Conservation (phyloP, 177 flowering plant species). For the Vitis hybrid region DNA sequence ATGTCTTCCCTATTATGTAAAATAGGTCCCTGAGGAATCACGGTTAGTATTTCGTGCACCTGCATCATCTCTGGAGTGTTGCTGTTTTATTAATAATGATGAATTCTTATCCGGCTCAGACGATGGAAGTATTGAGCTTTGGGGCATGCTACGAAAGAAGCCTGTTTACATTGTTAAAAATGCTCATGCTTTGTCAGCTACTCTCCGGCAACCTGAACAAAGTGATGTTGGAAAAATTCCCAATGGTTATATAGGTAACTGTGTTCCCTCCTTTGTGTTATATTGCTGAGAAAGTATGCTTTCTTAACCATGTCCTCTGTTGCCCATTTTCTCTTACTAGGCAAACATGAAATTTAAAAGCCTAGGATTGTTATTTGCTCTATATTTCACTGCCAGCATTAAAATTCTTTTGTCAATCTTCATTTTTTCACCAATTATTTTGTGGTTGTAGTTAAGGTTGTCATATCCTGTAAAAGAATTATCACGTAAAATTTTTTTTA, state of each 20-base stretch:
- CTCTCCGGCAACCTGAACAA: slow-evolving; percentile 13
- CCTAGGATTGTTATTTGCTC: too few species aligned
- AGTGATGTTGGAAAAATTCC: slow-evolving; percentile 25
- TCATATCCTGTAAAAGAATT: too few species aligned
- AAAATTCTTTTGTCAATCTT: too few species aligned
- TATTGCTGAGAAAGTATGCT: neutral
- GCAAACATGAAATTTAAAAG: too few species aligned
- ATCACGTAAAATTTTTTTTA: too few species aligned
- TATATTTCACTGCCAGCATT: too few species aligned
- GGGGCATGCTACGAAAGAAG: slow-evolving; percentile 78
- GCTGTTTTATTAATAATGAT: slow-evolving; percentile 77
- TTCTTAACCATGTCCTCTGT: too few species aligned
- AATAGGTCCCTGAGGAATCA: slow-evolving; percentile 85
- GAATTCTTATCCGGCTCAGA: slow-evolving; percentile 94
- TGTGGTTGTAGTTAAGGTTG: too few species aligned
- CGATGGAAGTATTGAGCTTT: slow-evolving; percentile 91
- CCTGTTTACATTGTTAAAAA: slow-evolving; percentile 77
- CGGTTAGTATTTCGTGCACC: slow-evolving; percentile 81
- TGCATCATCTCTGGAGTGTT: slow-evolving; percentile 71
- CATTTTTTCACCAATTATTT: too few species aligned
- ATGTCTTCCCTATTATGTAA: neutral
- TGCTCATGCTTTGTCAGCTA: slow-evolving; percentile 61
- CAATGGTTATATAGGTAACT: slow-evolving; percentile 53
- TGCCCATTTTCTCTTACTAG: too few species aligned
- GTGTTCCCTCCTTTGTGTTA: neutral